Percentiles rank a stretch among this genome's conserved stretches.
These are phyloP conservation scores for Boletus speciosus DNA, from an alignment of 768 basidiomycete species.

Conservation along the genomic window DNA sequence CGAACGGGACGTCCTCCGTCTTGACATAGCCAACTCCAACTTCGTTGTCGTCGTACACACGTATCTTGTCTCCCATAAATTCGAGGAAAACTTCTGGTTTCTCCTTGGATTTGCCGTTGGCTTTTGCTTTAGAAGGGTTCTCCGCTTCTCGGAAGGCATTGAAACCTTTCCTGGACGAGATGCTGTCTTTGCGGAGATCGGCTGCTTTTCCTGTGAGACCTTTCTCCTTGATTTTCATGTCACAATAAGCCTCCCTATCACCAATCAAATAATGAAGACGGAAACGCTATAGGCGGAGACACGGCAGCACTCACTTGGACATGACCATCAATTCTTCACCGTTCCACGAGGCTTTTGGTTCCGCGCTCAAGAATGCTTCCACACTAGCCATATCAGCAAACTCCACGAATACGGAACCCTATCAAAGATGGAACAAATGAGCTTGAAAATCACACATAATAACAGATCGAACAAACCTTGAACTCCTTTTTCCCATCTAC, in stretches of 20 bases:
- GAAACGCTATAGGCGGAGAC: background rate
- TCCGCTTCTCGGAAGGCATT: slow-evolving; percentile 76
- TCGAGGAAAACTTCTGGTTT: slow-evolving; percentile 67
- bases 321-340: slow-evolving; percentile 75
- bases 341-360: slow-evolving; percentile 79
- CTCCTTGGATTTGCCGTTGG: slow-evolving; percentile 35
- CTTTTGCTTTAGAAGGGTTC: slow-evolving; percentile 33
- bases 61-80: slow-evolving; percentile 68
- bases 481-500: slow-evolving; percentile 75
- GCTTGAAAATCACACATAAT: background rate
- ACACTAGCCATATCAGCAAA: slow-evolving; percentile 69
- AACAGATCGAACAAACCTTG: slow-evolving; percentile 55
- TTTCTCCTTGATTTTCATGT: slow-evolving; percentile 96
- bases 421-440: background rate
- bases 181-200: slow-evolving; percentile 51
- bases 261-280: background rate
- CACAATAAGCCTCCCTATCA: slow-evolving; percentile 75
- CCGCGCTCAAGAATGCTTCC: slow-evolving; percentile 72
- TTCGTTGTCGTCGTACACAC: slow-evolving; percentile 51
- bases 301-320: slow-evolving; percentile 64
- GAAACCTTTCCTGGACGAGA: slow-evolving; percentile 57
- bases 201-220: slow-evolving; percentile 76
- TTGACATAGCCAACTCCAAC: slow-evolving; percentile 46
- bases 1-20: slow-evolving; percentile 40
- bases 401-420: slow-evolving; percentile 94